These are phyloP conservation scores for Rosa hybrid DNA, from an alignment of 331 rosid genomes.

Conservation along the genomic window DNA sequence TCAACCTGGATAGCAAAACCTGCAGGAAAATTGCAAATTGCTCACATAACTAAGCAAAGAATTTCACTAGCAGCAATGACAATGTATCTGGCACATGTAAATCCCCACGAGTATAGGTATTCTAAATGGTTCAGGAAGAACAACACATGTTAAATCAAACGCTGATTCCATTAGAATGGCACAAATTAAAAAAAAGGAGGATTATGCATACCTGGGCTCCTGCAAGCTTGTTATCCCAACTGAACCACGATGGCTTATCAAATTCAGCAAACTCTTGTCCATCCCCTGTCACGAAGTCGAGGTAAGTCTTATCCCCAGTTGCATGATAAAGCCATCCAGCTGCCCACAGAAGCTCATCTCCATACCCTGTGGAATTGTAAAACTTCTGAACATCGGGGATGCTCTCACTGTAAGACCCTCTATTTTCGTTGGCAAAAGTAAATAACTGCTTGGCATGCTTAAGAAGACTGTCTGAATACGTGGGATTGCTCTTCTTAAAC, in stretches of 20 bases:
- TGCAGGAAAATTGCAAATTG: slow-evolving; percentile 35
- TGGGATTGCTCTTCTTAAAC: slow-evolving; percentile 52
- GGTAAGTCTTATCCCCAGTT: slow-evolving; percentile 65
- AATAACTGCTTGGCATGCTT: slow-evolving; percentile 81
- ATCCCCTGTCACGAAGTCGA: slow-evolving; percentile 68
- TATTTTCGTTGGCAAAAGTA: slow-evolving; percentile 66
- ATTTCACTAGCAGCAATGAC: not conserved
- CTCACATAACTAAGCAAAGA: not conserved
- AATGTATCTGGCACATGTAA: not conserved
- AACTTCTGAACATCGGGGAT: slow-evolving; percentile 66
- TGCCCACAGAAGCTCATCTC: slow-evolving; percentile 97
- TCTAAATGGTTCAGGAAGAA: not conserved
- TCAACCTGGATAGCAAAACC: slow-evolving; percentile 89
- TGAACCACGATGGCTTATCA: slow-evolving; percentile 93
- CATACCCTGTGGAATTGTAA: slow-evolving; percentile 90
- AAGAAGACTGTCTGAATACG: slow-evolving; percentile 75
- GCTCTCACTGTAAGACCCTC: slow-evolving; percentile 58
- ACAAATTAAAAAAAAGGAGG: not conserved
- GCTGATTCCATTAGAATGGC: not conserved
- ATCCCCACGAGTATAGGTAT: not conserved
- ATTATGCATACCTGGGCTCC: slow-evolving; percentile 65
- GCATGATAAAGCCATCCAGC: slow-evolving; percentile 99
- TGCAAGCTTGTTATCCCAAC: slow-evolving; percentile 98
- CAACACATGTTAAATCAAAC: not conserved
- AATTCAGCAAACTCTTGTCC: slow-evolving; percentile 71